phyloP scores from a whole-genome alignment of 768 basidiomycete species.

The Lactifluus piperatus region DNA sequence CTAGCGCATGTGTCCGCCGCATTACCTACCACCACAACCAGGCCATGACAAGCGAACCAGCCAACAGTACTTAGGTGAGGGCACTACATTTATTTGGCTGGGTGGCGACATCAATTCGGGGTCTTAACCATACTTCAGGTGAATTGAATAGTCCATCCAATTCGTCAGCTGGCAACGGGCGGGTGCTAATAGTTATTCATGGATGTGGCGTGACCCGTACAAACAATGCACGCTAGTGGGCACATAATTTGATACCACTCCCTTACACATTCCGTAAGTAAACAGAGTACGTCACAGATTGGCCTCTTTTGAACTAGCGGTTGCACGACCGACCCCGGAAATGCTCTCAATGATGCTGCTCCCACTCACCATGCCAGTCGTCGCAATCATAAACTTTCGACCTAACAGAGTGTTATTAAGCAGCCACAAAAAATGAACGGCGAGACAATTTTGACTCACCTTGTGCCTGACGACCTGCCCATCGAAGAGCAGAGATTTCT shows the following conservation, averaged over 20 bases:
- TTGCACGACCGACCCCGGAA: constrained; percentile 35
- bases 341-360: constrained; percentile 61
- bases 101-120: neutral
- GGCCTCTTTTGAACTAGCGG: constrained; percentile 35
- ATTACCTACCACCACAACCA: neutral
- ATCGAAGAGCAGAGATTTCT: constrained; percentile 90
- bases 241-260: neutral
- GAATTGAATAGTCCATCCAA: neutral
- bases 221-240: neutral
- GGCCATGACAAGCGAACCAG: neutral
- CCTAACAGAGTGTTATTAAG: constrained; percentile 37
- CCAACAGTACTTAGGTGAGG: neutral
- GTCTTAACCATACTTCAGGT: neutral
- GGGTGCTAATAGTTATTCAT: neutral
- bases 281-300: constrained; percentile 28
- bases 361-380: constrained; percentile 86
- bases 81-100: neutral
- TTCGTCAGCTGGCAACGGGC: neutral
- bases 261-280: neutral
- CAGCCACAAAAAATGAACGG: neutral
- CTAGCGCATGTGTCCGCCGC: neutral
- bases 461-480: constrained; percentile 80
- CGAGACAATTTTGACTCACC: constrained; percentile 39
- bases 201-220: neutral
- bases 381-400: constrained; percentile 81